These are phyloP conservation scores for Coprinellus aureogranulatus DNA, from an alignment of 768 basidiomycete genomes.

Conservation along the genomic window DNA sequence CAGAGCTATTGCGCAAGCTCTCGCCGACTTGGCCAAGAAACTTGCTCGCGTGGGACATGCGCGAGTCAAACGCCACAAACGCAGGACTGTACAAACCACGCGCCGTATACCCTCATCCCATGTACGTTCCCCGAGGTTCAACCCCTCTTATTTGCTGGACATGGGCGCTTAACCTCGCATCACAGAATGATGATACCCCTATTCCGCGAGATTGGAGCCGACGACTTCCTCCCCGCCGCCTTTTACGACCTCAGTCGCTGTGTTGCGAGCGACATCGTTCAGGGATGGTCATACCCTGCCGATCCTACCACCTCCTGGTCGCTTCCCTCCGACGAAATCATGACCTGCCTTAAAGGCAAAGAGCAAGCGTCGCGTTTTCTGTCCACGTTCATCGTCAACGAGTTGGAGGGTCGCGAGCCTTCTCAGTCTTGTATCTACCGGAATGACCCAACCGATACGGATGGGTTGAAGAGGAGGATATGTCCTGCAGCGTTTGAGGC, in stretches of 20 bases:
- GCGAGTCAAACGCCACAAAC: slow-evolving; percentile 58
- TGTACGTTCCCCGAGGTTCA: slow-evolving; percentile 56
- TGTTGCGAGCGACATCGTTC: slow-evolving; percentile 57
- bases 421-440: slow-evolving; percentile 48
- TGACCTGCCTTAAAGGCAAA: slow-evolving; percentile 62
- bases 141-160: neutral
- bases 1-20: slow-evolving; percentile 54
- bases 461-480: slow-evolving; percentile 32
- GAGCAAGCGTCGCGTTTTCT: slow-evolving; percentile 73
- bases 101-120: slow-evolving; percentile 59
- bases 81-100: slow-evolving; percentile 58
- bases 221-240: slow-evolving; percentile 66
- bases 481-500: slow-evolving; percentile 74
- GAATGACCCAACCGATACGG: slow-evolving; percentile 38
- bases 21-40: slow-evolving; percentile 56
- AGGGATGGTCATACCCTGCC: slow-evolving; percentile 44
- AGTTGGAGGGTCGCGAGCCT: slow-evolving; percentile 64
- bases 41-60: slow-evolving; percentile 63
- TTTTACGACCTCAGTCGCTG: slow-evolving; percentile 79
- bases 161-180: slow-evolving; percentile 7
- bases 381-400: slow-evolving; percentile 73
- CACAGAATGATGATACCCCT: slow-evolving; percentile 64
- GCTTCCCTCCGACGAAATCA: slow-evolving; percentile 27
- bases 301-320: slow-evolving; percentile 30
- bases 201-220: slow-evolving; percentile 53